Evolutionary conservation across 108 stramenopile species (phyloP), one percentile per base, ranked within the genome.

Genomic region (Pseudonitzschia multistriata): DNA sequence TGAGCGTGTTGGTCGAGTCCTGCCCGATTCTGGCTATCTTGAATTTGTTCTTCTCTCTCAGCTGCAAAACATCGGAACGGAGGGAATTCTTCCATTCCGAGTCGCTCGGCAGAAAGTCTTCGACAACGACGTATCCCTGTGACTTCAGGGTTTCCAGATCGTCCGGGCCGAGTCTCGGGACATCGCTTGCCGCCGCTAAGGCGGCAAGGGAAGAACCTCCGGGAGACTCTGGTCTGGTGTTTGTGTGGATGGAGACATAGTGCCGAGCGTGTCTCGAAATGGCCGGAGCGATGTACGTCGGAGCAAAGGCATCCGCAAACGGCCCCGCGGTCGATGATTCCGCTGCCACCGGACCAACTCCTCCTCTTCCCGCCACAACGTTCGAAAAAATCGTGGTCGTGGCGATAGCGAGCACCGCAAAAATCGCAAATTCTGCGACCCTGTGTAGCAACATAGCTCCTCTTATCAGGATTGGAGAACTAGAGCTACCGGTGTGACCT

Each of bases 21-120:
- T 89, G 84, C 8, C 90, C 88, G 39, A 89, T 88, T 47, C 81
- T 83, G n/a, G 91, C 91, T 48, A 77, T 66, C 10, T 66, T 72
- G 67, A 92, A 92, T 24, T 79, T 70, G 37, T 62, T 53, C 3
- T 76, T 63, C 27, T 45, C 19, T 0, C 91, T 83, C 22, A 92
- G 71, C 4, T 47, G 24, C 4, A 49, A 14, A 5, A 89, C 80
- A 67, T 92, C 91, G 7, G 77, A 47, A 14, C 85, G 80, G 2
- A 92, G 63, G 10, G 82, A 79, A 25, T 83, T 71, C 25, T 87
- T 82, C 22, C 86, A 53, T 3, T 52, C n/a, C 34, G 57, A 59
- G 3, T 19, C 71, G 29, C 34, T 57, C 3, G 86, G 67, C 27
- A 91, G 53, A 60, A 88, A 91, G 56, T 83, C 62, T 19, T 76